Conservation (phyloP, 1,139 yeast genomes). For the Pichia sp. region DNA sequence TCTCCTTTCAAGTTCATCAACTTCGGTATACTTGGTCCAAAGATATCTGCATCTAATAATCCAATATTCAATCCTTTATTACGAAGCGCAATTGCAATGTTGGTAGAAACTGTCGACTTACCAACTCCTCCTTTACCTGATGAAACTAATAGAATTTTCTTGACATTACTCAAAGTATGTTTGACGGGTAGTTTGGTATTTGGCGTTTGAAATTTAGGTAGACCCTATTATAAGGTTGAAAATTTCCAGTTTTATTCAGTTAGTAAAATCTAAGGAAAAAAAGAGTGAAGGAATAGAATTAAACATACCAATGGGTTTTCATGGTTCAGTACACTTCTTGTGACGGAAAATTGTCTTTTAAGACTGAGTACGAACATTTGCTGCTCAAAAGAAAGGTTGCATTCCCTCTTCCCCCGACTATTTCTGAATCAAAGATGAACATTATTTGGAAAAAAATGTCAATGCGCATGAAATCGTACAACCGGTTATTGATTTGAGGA, state of each 20-base stretch:
- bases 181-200: conserved; percentile 48
- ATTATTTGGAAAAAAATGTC: no score
- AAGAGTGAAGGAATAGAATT: neutral
- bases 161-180: conserved; percentile 51
- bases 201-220: conserved; percentile 40
- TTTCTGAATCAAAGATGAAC: no score
- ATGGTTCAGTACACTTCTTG: conserved; percentile 22
- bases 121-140: conserved; percentile 49
- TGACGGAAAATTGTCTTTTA: conserved; percentile 1
- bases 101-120: conserved; percentile 52
- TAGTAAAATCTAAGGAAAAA: no score
- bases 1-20: conserved; percentile 57
- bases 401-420: no score
- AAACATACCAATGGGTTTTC: conserved; percentile 44
- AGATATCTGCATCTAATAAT: conserved; percentile 69
- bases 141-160: conserved; percentile 57
- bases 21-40: conserved; percentile 71
- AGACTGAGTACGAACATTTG: neutral
- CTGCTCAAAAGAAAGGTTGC: no score
- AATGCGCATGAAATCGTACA: no score
- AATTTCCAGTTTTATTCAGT: no score
- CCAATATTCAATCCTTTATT: conserved; percentile 54
- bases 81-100: conserved; percentile 57
- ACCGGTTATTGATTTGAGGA: no score
- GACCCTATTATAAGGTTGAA: conserved; percentile 28